These are phyloP conservation scores for Strigomonas culicis DNA, from an alignment of 208 protist genomes.

Conservation along the genomic window DNA sequence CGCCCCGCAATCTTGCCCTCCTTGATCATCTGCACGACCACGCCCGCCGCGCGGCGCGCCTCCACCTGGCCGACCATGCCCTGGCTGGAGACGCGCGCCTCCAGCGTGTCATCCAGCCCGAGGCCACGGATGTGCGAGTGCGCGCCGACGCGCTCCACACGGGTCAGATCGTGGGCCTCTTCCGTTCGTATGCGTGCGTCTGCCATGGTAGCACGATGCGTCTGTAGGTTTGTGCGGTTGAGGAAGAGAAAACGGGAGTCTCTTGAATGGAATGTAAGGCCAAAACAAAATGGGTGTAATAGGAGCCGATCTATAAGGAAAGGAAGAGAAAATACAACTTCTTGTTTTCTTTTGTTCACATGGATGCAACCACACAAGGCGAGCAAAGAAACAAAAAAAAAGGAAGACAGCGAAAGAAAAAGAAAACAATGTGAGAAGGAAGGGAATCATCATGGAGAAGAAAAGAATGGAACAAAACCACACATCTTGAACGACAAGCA, in stretches of 20 bases:
- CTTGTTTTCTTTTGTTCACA: neutral
- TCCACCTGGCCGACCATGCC: conserved; percentile 99
- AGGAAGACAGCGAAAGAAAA: conserved; percentile 3
- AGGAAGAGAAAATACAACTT: conserved; percentile 8
- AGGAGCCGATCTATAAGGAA: neutral
- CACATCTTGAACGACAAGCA: neutral
- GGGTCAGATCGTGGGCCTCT: conserved; percentile 95
- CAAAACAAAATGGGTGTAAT: neutral
- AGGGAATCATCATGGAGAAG: neutral
- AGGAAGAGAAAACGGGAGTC: too few species aligned
- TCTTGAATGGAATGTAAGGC: neutral
- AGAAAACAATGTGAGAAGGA: conserved; percentile 4
- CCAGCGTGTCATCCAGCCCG: conserved; percentile 98
- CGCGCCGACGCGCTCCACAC: conserved; percentile 97
- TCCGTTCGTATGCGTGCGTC: conserved; percentile 77
- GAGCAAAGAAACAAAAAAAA: conserved; percentile 10
- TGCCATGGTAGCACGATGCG: conserved; percentile 28
- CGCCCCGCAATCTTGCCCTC: conserved; percentile 99
- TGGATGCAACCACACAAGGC: neutral
- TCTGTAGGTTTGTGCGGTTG: conserved; percentile 7
- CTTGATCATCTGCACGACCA: conserved; percentile 98
- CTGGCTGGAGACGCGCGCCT: conserved; percentile 92
- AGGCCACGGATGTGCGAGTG: conserved; percentile 99
- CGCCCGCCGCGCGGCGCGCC: conserved; percentile 88
- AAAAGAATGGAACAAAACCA: neutral